phyloP scores from a whole-genome alignment of 176 grass and related monocot genomes.

The Thalia dealbata region DNA sequence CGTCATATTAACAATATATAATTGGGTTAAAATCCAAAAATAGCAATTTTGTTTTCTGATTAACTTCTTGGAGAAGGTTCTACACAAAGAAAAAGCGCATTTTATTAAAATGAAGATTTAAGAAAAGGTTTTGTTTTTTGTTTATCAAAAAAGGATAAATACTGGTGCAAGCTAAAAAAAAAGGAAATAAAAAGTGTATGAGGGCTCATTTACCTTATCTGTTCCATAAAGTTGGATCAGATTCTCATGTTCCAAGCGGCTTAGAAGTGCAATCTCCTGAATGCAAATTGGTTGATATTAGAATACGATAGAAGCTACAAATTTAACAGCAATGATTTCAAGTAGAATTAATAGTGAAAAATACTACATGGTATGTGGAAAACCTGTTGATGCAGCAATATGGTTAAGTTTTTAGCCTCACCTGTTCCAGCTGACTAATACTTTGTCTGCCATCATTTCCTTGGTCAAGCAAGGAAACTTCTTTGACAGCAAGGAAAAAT shows the following conservation, averaged over 20 bases:
- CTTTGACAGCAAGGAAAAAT: slow-evolving; percentile 94
- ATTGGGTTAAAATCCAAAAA: no score
- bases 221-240: slow-evolving; percentile 93
- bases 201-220: slow-evolving; percentile 47
- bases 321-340: not conserved
- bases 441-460: slow-evolving; percentile 66
- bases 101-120: not conserved
- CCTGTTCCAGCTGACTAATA: slow-evolving; percentile 84
- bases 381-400: not conserved
- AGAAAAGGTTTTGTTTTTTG: not conserved
- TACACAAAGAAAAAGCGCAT: not conserved
- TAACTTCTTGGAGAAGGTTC: no score
- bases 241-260: slow-evolving; percentile 82
- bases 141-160: not conserved
- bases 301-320: not conserved
- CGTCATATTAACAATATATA: no score
- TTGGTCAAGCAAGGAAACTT: slow-evolving; percentile 98
- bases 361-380: not conserved
- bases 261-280: slow-evolving; percentile 84
- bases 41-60: no score
- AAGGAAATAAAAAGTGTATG: slow-evolving; percentile 2
- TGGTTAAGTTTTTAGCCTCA: slow-evolving; percentile 3
- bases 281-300: slow-evolving; percentile 14
- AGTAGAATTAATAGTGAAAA: slow-evolving; percentile 1
- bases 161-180: not conserved